A percentile compares a stretch with the other conserved stretches of the same genome.
phyloP scores from a whole-genome alignment of 2,329 filamentous ascomycete genomes.

The Penicillium psychrosexuale region DNA sequence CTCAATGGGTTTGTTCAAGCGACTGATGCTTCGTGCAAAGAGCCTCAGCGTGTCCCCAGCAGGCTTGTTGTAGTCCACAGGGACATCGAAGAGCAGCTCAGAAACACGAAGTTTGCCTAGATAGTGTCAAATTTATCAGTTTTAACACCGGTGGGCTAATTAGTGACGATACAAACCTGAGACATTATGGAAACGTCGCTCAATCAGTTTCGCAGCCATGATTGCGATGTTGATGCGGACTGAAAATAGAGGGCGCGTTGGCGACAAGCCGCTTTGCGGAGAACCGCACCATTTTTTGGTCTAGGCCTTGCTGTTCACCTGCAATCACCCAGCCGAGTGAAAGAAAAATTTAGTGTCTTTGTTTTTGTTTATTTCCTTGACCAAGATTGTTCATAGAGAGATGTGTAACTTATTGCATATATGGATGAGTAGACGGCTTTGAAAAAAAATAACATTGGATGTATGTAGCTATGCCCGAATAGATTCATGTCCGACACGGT shows the following conservation, averaged over 20 bases:
- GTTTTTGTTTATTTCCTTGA: background rate
- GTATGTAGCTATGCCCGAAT: background rate
- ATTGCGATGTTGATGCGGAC: conserved; percentile 20
- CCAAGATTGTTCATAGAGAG: background rate
- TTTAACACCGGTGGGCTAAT: background rate
- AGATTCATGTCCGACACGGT: no score
- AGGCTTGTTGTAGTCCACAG: conserved; percentile 69
- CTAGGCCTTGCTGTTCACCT: background rate
- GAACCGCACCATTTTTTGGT: conserved; percentile 1
- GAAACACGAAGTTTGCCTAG: conserved; percentile 71
- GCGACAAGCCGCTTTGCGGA: conserved; percentile 11
- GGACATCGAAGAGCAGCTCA: conserved; percentile 84
- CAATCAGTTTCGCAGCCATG: conserved; percentile 40
- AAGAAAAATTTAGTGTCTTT: background rate
- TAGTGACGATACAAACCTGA: conserved; percentile 27
- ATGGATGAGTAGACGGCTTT: background rate
- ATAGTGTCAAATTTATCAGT: conserved; percentile 7
- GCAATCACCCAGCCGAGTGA: background rate
- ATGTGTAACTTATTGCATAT: background rate
- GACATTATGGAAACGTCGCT: conserved; percentile 38
- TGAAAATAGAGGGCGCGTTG: conserved; percentile 4
- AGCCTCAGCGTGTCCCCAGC: conserved; percentile 62
- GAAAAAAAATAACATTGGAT: background rate
- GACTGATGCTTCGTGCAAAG: conserved; percentile 72
- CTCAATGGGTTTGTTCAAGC: conserved; percentile 52